Evolutionary conservation across 164 flowering plant genomes (phyloP).

Genomic region (Echeveria elegans): DNA sequence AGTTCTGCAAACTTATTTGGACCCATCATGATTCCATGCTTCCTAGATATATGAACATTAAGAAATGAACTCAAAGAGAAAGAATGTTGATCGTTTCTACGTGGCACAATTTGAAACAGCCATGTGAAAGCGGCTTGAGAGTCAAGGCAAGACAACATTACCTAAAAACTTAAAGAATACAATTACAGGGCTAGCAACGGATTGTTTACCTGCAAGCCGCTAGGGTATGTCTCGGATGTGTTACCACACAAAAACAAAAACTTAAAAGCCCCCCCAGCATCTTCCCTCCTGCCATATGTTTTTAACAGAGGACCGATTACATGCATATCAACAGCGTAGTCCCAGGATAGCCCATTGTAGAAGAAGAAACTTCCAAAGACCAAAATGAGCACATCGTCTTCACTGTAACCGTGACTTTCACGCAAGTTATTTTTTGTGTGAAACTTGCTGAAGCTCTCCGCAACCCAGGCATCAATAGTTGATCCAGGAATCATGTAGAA

Average conservation of each 20-base stretch:
- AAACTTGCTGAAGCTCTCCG: slow-evolving; percentile 48
- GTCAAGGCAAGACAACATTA: not conserved
- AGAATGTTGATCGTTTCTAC: too few relatives aligned
- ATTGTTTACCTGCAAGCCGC: slow-evolving; percentile 83
- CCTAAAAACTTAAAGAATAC: not conserved
- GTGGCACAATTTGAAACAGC: not conserved
- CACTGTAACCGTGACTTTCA: slow-evolving; percentile 35
- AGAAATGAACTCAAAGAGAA: too few relatives aligned
- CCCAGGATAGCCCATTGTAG: slow-evolving; percentile 73
- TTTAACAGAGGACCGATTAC: slow-evolving; percentile 59
- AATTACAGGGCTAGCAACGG: not conserved
- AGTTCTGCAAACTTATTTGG: not conserved
- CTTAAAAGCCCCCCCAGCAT: slow-evolving; percentile 40
- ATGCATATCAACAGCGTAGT: slow-evolving; percentile 76
- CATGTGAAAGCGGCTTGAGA: not conserved
- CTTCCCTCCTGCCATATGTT: slow-evolving; percentile 46
- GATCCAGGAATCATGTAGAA: slow-evolving; percentile 93
- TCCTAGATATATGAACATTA: not conserved
- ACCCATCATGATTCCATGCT: not conserved
- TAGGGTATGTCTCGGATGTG: slow-evolving; percentile 53
- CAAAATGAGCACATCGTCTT: slow-evolving; percentile 63
- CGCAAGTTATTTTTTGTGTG: slow-evolving; percentile 56
- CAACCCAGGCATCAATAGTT: slow-evolving; percentile 79
- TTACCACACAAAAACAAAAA: slow-evolving; percentile 80
- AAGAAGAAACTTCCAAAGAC: slow-evolving; percentile 78